These are phyloP conservation scores for Lepiota subincarnata DNA, from an alignment of 768 basidiomycete species.

Conservation along the genomic window DNA sequence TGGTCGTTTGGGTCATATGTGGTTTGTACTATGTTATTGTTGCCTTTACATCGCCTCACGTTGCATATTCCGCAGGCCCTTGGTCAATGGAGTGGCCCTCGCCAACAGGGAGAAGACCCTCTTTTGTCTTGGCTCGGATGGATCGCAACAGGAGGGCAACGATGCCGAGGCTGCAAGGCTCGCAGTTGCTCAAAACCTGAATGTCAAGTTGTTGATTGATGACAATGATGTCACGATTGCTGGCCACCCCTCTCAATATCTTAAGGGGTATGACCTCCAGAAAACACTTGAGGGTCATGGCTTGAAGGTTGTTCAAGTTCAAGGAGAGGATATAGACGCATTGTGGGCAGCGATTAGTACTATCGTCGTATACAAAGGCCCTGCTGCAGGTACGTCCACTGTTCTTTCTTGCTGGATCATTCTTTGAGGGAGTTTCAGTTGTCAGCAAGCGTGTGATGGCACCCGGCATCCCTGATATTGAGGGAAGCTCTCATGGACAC, in stretches of 20 bases:
- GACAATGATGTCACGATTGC: slow-evolving; percentile 92
- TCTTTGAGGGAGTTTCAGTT: slow-evolving; percentile 36
- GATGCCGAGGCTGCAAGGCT: slow-evolving; percentile 87
- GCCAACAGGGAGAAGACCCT: slow-evolving; percentile 74
- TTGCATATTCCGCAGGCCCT: slow-evolving; percentile 38
- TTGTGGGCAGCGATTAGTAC: slow-evolving; percentile 66
- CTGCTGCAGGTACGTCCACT: slow-evolving; percentile 59
- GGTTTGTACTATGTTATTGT: slow-evolving; percentile 35
- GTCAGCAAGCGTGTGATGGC: slow-evolving; percentile 69
- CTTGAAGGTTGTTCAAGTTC: slow-evolving; percentile 64
- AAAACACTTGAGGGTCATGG: slow-evolving; percentile 82
- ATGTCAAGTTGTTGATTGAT: slow-evolving; percentile 84
- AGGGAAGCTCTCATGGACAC: slow-evolving; percentile 78
- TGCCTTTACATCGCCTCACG: background rate
- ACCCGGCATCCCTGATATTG: slow-evolving; percentile 65
- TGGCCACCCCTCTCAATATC: slow-evolving; percentile 85
- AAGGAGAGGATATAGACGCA: slow-evolving; percentile 78
- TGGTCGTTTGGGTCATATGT: slow-evolving; percentile 89
- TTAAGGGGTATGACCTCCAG: slow-evolving; percentile 68
- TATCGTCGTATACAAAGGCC: slow-evolving; percentile 60
- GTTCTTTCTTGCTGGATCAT: background rate
- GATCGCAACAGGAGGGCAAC: slow-evolving; percentile 89
- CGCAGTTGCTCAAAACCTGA: slow-evolving; percentile 78
- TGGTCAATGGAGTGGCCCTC: slow-evolving; percentile 81
- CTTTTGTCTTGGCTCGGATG: slow-evolving; percentile 85